phyloP scores from a whole-genome alignment of 1,139 yeast species.

The Sugiyamaella pinicola region DNA sequence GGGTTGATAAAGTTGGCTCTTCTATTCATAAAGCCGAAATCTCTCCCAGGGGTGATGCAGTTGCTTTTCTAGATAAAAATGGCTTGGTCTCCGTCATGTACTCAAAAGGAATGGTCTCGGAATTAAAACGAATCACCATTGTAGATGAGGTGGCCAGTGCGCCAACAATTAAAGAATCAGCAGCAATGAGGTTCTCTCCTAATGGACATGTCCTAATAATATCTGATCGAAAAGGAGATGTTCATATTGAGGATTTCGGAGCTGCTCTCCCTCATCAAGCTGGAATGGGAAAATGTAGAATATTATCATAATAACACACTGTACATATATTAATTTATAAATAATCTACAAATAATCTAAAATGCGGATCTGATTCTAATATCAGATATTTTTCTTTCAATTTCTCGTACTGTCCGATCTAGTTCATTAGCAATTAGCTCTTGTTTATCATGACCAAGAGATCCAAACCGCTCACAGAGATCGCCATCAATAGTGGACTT shows the following conservation, averaged over 20 bases:
- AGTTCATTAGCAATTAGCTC: constrained; percentile 54
- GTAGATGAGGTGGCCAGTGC: constrained; percentile 82
- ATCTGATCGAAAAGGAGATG: constrained; percentile 77
- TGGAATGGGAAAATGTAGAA: constrained; percentile 71
- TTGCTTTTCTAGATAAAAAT: constrained; percentile 75
- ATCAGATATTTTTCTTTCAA: constrained; percentile 62
- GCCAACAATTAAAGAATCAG: constrained; percentile 62
- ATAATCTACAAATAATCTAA: background rate
- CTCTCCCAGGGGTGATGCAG: constrained; percentile 85
- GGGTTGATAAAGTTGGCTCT: constrained; percentile 80
- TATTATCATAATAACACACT: constrained; percentile 30
- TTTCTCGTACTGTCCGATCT: constrained; percentile 60
- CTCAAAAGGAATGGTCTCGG: constrained; percentile 52
- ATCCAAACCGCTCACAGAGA: constrained; percentile 60
- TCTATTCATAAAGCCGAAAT: constrained; percentile 70
- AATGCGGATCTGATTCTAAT: constrained; percentile 42
- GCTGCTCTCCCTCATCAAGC: constrained; percentile 78
- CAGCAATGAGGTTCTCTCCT: constrained; percentile 69
- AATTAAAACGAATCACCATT: constrained; percentile 61
- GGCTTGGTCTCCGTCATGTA: constrained; percentile 75
- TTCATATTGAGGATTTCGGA: constrained; percentile 82
- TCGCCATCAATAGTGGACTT: constrained; percentile 87
- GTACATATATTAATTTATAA: background rate
- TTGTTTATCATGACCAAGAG: constrained; percentile 47
- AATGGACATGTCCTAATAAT: constrained; percentile 80